A percentile compares a stretch with the other conserved stretches of the same genome.
Evolutionary conservation across 805 yeast species (phyloP).

Genomic region (Schizosaccharomyces osmophilus): DNA sequence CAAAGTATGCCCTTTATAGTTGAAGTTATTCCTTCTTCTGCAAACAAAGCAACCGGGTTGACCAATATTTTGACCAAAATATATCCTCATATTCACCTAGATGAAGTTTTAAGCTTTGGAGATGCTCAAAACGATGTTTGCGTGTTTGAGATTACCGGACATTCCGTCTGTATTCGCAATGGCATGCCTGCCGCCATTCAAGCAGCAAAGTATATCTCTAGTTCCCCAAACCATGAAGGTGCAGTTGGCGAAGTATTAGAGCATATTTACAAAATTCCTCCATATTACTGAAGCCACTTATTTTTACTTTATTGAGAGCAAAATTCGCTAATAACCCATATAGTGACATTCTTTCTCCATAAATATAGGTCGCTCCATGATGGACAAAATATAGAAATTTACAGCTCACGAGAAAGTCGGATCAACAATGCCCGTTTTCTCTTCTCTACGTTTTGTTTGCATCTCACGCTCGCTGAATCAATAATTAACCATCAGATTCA

Average conservation of each 20-base stretch:
- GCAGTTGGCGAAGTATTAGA: slow-evolving; percentile 2
- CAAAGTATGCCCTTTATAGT: not conserved
- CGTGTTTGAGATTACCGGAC: not conserved
- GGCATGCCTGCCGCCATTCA: not conserved
- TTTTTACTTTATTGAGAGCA: not conserved
- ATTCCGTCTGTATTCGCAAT: not conserved
- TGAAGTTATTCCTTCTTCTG: not conserved
- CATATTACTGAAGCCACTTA: not conserved
- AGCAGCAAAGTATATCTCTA: not conserved
- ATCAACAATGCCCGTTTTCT: too few relatives aligned
- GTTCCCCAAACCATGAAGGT: not conserved
- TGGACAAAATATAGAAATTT: too few relatives aligned
- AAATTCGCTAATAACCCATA: too few relatives aligned
- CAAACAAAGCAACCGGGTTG: not conserved
- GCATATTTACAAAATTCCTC: not conserved
- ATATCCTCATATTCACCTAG: not conserved
- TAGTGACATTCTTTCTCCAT: too few relatives aligned
- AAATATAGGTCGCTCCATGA: too few relatives aligned
- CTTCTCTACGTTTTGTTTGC: too few relatives aligned
- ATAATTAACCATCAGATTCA: too few relatives aligned
- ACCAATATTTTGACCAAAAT: not conserved
- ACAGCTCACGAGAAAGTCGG: too few relatives aligned
- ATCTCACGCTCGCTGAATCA: too few relatives aligned
- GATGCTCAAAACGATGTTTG: not conserved
- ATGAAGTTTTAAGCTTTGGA: not conserved